Evolutionary conservation across 2,329 filamentous ascomycete species (phyloP).

Genomic region (Elsinoe batatas): DNA sequence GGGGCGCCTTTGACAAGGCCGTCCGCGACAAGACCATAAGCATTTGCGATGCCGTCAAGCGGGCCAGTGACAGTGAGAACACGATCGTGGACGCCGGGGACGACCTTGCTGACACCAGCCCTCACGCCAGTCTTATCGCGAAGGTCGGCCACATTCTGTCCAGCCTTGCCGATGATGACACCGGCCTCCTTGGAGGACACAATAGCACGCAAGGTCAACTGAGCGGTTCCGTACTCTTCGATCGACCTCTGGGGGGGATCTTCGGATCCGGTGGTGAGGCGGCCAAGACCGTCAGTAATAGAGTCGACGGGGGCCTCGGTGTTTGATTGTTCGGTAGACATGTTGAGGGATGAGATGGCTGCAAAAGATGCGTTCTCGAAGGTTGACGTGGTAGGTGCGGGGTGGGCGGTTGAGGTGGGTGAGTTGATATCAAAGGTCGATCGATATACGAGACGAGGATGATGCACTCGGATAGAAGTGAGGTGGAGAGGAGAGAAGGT

Average conservation of each 20-base stretch:
- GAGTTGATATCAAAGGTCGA: constrained; percentile 6
- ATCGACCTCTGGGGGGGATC: constrained; percentile 89
- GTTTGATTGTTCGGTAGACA: constrained; percentile 32
- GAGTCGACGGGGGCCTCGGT: constrained; percentile 26
- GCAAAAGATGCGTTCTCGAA: constrained; percentile 11
- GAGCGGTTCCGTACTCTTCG: constrained; percentile 87
- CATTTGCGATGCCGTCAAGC: constrained; percentile 78
- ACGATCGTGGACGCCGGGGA: constrained; percentile 92
- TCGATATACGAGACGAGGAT: constrained; percentile 9
- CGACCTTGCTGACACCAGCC: constrained; percentile 96
- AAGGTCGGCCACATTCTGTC: constrained; percentile 95
- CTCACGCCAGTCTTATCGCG: constrained; percentile 97
- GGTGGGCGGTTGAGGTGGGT: neutral
- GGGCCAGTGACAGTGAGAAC: constrained; percentile 91
- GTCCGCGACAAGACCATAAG: constrained; percentile 87
- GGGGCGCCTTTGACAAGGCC: constrained; percentile 87
- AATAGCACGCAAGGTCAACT: constrained; percentile 90
- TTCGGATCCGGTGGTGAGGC: constrained; percentile 37
- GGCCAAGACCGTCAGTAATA: constrained; percentile 34
- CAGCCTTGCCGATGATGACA: constrained; percentile 97
- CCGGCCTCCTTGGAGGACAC: constrained; percentile 98
- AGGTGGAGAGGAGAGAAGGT: constrained; percentile 2
- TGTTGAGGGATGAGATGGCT: constrained; percentile 21
- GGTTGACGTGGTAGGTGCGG: constrained; percentile 4
- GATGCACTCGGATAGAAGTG: neutral